Base-by-base conservation (phyloP, 371 early-diverging fungal species). In the Chytridium lagenaria region DNA sequence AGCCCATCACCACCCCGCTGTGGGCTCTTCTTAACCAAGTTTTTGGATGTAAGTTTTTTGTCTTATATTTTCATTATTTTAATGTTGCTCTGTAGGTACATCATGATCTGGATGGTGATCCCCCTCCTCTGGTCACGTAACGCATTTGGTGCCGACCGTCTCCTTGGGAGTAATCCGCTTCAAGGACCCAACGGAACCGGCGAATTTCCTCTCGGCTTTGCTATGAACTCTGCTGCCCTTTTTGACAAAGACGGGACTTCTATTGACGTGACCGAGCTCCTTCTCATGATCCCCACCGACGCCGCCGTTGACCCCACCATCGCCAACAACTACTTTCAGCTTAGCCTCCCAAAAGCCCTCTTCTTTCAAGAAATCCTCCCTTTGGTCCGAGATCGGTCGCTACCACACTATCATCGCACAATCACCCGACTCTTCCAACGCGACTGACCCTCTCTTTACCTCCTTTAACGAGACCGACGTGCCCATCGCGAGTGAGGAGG, bases 21-120 rank as follows among this genome's bases (percentile, higher is more conserved):
- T 79, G 79, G 79, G 73, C 73, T 22, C 49, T 75, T 2, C 22
- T 66, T 3, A 79, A 79, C 65, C 40, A 73, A 12, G 34, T 73
- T n/a, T 2, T 79, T 44, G 70, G 71, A 59, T 34, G 71, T 69
- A 49, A 68, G 63, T 49, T 44, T 28, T 31, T 49, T 61, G n/a
- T 23, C 31, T 67, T 36, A 12, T 49, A 22, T 7, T 44, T 2
- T 5, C 30, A 5, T 16, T 39, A 63, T 31, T 44, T 37, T 31
- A 55, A 23, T 7, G 31, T 37, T 23, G 12, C 38, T 38, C 67
- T 3, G 3, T 67, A 12, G 44, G 23, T 67, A 31, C 63, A 10
- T 67, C 19, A 70, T 61, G 36, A 7, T 75, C 19, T 75, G 75
- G 75, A 26, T 75, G 34, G n/a, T 75, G 22, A 50, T 66, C 59